Percentiles rank a stretch among this genome's conserved stretches.
Evolutionary conservation across 495 filamentous ascomycete species (phyloP).

Genomic region (Aspergillus ellipticus): DNA sequence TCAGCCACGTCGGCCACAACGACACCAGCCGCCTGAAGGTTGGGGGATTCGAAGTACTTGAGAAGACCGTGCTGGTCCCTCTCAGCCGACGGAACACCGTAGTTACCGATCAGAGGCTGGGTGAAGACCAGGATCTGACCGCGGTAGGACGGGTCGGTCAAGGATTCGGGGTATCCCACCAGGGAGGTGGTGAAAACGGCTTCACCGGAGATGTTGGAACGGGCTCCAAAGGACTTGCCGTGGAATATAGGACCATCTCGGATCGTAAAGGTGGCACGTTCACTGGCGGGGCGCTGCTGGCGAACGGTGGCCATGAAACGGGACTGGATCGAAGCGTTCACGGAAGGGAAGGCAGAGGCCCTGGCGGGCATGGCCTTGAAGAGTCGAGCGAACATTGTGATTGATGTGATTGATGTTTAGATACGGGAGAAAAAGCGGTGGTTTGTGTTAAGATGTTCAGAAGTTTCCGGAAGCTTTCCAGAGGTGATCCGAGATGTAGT

Average conservation of each 20-base stretch:
- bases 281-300: constrained; percentile 58
- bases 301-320: constrained; percentile 70
- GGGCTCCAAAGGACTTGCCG: constrained; percentile 89
- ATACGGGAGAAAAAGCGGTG: not conserved
- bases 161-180: constrained; percentile 94
- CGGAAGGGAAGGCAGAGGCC: constrained; percentile 50
- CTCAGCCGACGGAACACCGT: constrained; percentile 79
- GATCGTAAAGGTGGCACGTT: constrained; percentile 92
- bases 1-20: constrained; percentile 93
- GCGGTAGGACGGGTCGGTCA: constrained; percentile 98
- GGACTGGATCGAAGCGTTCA: constrained; percentile 48
- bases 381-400: constrained; percentile 69
- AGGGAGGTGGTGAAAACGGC: constrained; percentile 92
- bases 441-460: constrained; percentile 48
- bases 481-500: constrained; percentile 99
- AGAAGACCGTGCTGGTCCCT: constrained; percentile 75
- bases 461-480: constrained; percentile 85
- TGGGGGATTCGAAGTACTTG: constrained; percentile 92
- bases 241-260: constrained; percentile 91
- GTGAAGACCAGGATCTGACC: constrained; percentile 99
- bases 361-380: constrained; percentile 52
- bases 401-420: constrained; percentile 24
- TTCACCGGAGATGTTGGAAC: constrained; percentile 87
- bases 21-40: constrained; percentile 93
- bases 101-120: constrained; percentile 98